Conservation (phyloP, 305 asterid species). For the Andrographis paniculata region DNA sequence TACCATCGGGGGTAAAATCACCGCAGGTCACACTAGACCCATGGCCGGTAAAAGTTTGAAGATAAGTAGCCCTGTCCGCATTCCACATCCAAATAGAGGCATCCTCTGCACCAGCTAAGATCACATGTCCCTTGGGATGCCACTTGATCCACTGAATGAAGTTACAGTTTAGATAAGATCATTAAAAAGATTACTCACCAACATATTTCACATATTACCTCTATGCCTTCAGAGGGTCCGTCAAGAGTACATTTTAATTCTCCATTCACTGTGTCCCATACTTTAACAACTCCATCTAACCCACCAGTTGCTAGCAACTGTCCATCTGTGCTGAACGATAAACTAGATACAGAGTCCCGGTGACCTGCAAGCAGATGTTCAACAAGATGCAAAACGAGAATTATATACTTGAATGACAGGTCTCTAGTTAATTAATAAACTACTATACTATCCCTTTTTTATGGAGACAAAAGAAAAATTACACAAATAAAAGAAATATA, state of each 20-base stretch:
- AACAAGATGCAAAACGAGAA: slow-evolving; percentile 15
- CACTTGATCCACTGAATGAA: slow-evolving; percentile 76
- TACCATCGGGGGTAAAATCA: slow-evolving; percentile 89
- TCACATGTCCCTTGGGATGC: slow-evolving; percentile 80
- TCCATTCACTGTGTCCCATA: background rate
- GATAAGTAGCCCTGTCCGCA: slow-evolving; percentile 52
- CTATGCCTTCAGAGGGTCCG: slow-evolving; percentile 1
- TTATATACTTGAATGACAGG: slow-evolving; percentile 6
- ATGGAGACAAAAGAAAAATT: background rate
- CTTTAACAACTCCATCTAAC: background rate
- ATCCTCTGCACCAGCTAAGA: slow-evolving; percentile 90
- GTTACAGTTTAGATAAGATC: slow-evolving; percentile 19
- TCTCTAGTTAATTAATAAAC: slow-evolving; percentile 2
- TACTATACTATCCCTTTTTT: background rate
- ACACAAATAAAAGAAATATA: background rate
- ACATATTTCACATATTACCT: slow-evolving; percentile 39
- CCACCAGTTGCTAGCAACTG: background rate
- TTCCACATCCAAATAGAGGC: slow-evolving; percentile 80
- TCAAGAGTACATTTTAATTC: slow-evolving; percentile 2
- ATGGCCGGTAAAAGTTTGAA: slow-evolving; percentile 60
- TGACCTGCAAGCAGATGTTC: slow-evolving; percentile 36
- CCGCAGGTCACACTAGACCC: slow-evolving; percentile 74
- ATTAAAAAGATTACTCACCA: slow-evolving; percentile 13
- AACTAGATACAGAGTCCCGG: background rate
- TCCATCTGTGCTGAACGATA: slow-evolving; percentile 1